Evolutionary conservation across 352 stramenopile species (phyloP), one percentile per base, ranked within the genome.

Genomic region (Pythium utonaiense): DNA sequence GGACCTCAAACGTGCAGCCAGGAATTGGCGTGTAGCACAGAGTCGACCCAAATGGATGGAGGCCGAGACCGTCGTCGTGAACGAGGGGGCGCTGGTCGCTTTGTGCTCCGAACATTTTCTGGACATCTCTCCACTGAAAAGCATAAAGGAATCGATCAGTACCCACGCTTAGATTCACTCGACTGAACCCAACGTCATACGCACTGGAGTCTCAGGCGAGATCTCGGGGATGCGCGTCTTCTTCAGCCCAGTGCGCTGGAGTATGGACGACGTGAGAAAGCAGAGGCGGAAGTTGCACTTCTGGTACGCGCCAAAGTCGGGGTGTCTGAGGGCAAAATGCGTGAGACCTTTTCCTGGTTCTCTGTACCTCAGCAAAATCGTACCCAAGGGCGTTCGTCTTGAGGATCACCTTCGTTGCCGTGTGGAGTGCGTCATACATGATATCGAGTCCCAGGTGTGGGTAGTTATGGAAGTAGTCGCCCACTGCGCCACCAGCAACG

Each of bases 381-480:
- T 57, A 92, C 84, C 82, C 83, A 6, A 91, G 70, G 2, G 81
- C 78, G 40, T 94, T 94, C 6, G 85, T 85, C 62, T 89, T 91
- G 38, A 94, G 51, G 53, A 94, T 93, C 12, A 93, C 57, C 56
- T 94, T 94, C 7, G 75, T 79, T 0, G 74, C 83, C 6, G 67
- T 74, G 71, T 94, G 85, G 49, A 86, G 74, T 5, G 74, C 76
- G 36, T 89, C 66, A 48, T 91, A 94, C 41, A 94, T 70, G 27
- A 94, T 72, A 53, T 94, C 85, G 41, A 92, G 60, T 16, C 85
- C 85, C 5, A 94, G 57, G 40, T 94, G 83, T 8, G 83, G 82
- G 57, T 92, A 94, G 64, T 94, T 94, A 66, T 94, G 85, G 54
- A 94, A 92, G 52, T 93, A 94, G 40, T 92, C 79, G 3, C 80